phyloP scores from a whole-genome alignment of 2,329 filamentous ascomycete species.

The Ustilaginoidea virens region DNA sequence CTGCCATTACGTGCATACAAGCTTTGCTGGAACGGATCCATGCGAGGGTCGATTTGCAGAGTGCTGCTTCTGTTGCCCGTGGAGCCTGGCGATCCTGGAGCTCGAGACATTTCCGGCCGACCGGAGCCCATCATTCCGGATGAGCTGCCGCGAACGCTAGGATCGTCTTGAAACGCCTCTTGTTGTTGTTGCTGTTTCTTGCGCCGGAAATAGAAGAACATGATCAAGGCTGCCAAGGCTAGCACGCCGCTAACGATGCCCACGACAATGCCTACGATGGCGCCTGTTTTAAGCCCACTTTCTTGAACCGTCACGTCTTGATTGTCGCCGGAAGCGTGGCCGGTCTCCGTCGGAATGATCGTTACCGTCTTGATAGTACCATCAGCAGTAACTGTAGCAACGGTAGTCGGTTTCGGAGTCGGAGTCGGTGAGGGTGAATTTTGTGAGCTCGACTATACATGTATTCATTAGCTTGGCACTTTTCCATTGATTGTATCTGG shows the following conservation, averaged over 20 bases:
- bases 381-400: constrained; percentile 39
- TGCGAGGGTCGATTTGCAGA: constrained; percentile 44
- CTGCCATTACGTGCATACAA: constrained; percentile 44
- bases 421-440: constrained; percentile 1
- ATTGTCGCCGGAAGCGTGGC: constrained; percentile 6
- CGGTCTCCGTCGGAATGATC: constrained; percentile 26
- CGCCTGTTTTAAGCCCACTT: constrained; percentile 25
- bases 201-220: constrained; percentile 29
- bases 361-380: constrained; percentile 40
- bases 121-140: constrained; percentile 30
- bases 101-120: constrained; percentile 26
- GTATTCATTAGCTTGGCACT: no score
- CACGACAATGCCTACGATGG: constrained; percentile 36
- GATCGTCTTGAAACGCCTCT: constrained; percentile 26
- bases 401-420: constrained; percentile 7
- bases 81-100: constrained; percentile 17
- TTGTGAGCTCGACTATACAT: no score
- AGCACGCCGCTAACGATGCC: constrained; percentile 31
- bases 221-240: constrained; percentile 17
- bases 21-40: constrained; percentile 44
- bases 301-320: constrained; percentile 8
- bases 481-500: no score
- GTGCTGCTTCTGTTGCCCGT: constrained; percentile 35
- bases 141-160: constrained; percentile 34
- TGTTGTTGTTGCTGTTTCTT: constrained; percentile 27